Base-by-base conservation (phyloP, 2,329 filamentous ascomycete species). In the Claviceps digitariae region DNA sequence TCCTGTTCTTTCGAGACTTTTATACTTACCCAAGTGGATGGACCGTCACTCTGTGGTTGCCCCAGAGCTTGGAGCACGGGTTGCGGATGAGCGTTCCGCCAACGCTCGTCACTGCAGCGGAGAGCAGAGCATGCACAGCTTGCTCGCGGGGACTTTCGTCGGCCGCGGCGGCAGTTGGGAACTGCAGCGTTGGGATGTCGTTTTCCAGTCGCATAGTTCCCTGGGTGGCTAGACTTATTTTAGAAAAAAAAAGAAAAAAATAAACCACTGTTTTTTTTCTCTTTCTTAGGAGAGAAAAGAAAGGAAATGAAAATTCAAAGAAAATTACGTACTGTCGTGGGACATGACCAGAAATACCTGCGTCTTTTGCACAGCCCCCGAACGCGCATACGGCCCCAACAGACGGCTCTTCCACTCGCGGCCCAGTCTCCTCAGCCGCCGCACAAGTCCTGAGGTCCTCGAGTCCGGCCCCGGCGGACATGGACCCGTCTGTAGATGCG, bases 321-420 rank as follows among this genome's bases (percentile, higher is more conserved):
- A 10, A n/a, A 43, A 43, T 4, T 2, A 31, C 68, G 62, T 68
- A 70, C 75, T 80, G 58, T 84, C 82, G 59, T 85, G 81, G 1
- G 77, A 79, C 80, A 85, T 84, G 61, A 84, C 72, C 4, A 86
- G 70, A 61, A 84, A 86, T 0, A 81, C 73, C 54, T 83, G 77
- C 0, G 81, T 86, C 54, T 69, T 75, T 62, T 78, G 75, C 21
- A 83, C 66, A 20, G 79, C 78, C 0, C 82, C 78, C 7, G 72
- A 69, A 7, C 69, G 68, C 51, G 68, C 73, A 57, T 83, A 83
- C 0, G 81, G 79, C 0, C 82, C 82, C 0, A 83, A 63, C 43
- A 83, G 67, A n/a, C 73, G 66, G 62, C 75, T 79, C 23, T 31
- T 76, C 76, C 44, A 63, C 29, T 34, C 20, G 41, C 38, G 48